A percentile compares a stretch with the other conserved stretches of the same genome.
These are phyloP conservation scores for Tulasnella calospora DNA, from an alignment of 768 basidiomycete genomes.

Conservation along the genomic window DNA sequence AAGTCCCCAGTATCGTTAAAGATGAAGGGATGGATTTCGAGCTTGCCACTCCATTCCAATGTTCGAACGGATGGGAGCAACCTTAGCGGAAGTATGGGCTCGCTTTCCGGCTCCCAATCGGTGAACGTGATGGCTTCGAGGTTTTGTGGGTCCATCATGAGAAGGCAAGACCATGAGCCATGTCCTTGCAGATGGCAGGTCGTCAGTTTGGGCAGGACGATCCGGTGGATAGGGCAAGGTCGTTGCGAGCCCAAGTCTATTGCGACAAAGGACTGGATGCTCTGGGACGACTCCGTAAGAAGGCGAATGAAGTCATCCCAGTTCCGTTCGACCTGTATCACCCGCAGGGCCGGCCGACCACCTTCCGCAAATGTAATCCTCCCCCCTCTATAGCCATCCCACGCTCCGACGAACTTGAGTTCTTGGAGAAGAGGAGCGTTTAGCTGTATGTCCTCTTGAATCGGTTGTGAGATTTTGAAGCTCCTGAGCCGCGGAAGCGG, in stretches of 20 bases:
- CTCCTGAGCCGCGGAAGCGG: background rate
- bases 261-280: background rate
- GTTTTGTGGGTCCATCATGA: background rate
- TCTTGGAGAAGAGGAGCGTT: background rate
- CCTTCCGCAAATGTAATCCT: background rate
- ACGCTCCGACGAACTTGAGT: background rate
- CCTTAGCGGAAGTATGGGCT: background rate
- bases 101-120: background rate
- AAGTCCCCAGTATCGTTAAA: background rate
- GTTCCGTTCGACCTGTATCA: background rate
- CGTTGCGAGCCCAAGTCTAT: background rate
- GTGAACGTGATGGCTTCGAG: too few relatives aligned
- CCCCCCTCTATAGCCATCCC: background rate
- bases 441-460: background rate
- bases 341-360: background rate
- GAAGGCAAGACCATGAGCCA: background rate
- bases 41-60: background rate
- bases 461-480: background rate
- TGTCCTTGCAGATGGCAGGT: background rate
- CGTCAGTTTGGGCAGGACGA: background rate
- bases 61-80: background rate
- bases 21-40: background rate
- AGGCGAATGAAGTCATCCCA: background rate
- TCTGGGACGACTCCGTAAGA: background rate
- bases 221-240: background rate